Evolutionary conservation across 2,329 filamentous ascomycete genomes (phyloP).

Genomic region (Dothideomycetidae sp.): DNA sequence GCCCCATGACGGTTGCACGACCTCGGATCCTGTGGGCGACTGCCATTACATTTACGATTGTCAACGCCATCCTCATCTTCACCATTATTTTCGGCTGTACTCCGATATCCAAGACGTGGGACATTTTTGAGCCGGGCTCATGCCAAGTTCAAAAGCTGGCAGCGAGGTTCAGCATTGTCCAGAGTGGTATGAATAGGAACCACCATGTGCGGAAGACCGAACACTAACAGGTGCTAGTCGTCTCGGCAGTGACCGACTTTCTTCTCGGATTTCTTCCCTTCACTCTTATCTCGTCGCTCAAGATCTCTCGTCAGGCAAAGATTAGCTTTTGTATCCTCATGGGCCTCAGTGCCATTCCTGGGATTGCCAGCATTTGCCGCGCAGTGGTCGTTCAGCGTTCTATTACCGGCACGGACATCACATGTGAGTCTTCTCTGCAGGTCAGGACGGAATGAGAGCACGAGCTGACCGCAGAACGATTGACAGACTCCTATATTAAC

Average conservation of each 20-base stretch:
- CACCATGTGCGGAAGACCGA: too few species aligned
- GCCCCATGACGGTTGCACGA: not conserved
- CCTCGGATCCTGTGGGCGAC: not conserved
- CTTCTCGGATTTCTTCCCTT: conserved; percentile 3
- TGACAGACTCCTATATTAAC: not conserved
- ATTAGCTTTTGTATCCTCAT: conserved; percentile 6
- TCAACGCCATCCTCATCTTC: conserved; percentile 4
- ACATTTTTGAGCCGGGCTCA: not conserved
- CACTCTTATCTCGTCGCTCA: conserved; percentile 4
- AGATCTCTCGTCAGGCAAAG: conserved; percentile 4
- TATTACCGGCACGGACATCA: not conserved
- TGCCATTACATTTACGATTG: conserved; percentile 2
- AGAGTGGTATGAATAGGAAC: conserved; percentile 6
- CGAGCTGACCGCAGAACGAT: not conserved
- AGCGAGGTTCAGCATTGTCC: conserved; percentile 1
- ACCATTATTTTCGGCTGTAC: conserved; percentile 2
- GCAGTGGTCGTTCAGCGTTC: not conserved
- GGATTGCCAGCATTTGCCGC: conserved; percentile 2
- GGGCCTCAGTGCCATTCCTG: conserved; percentile 4
- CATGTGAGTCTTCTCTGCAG: not conserved
- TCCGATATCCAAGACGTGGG: conserved; percentile 1
- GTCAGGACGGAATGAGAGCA: too few species aligned
- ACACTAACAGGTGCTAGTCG: not conserved
- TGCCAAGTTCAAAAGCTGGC: not conserved
- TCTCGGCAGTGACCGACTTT: conserved; percentile 5